Base-by-base conservation (phyloP, 2,329 filamentous ascomycete genomes). In the Coniochaeta pulveracea region DNA sequence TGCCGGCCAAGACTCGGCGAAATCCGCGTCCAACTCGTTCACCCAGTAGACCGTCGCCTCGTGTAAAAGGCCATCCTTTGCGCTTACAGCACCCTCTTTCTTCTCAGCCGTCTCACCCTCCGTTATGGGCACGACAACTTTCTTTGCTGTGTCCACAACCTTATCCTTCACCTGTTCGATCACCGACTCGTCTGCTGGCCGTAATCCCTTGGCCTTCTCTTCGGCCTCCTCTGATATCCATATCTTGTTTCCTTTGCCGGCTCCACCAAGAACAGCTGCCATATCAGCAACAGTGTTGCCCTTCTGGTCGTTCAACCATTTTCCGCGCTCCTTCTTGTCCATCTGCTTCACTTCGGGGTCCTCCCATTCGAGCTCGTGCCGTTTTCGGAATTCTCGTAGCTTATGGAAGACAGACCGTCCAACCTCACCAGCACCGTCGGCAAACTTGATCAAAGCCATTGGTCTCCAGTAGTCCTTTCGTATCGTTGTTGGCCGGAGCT, bases 401-500 rank as follows among this genome's bases (percentile, higher is more conserved):
- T 71, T 74, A 45, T 75, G 71, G 54, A 63, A 80, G 27, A 72
- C 69, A 33, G 63, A 69, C 19, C 68, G 69, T 16, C 77, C 76
- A 10, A 76, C 58, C 17, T 57, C 49, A 37, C 66, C 68, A 24
- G 60, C 55, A 26, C 66, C 69, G 27, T 54, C 39, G 26, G 65
- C 64, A 49, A 82, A 75, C 47, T 66, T 57, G 39, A 81, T 69
- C 40, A 66, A 55, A 33, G 73, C 74, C 46, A 80, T 57, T 6
- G 72, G 71, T 21, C 59, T 57, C 76, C 78, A 81, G 55, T 75
- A 72, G 57, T 82, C 77, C 53, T 75, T 78, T 37, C 77, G 73
- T 24, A 81, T 58, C 46, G 71, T 72, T 34, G 66, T 51, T 3
- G 75, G 75, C 42, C 72, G 69, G 29, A 71, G 65, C 55, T 82